These are phyloP conservation scores for Paecilomyces sp. DNA, from an alignment of 2,329 filamentous ascomycete genomes.

Conservation along the genomic window DNA sequence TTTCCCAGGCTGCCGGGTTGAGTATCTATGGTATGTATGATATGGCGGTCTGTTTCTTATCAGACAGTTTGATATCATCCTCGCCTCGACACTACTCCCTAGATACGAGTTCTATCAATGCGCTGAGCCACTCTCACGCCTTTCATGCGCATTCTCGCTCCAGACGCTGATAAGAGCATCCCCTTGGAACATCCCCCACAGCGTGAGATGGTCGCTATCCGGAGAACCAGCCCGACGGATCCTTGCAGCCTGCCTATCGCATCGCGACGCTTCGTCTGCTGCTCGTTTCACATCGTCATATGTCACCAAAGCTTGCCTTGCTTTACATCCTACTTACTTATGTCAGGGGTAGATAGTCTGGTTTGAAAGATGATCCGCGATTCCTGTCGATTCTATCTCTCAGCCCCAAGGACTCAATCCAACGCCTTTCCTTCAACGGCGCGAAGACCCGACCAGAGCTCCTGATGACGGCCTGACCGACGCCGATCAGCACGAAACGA, in stretches of 20 bases:
- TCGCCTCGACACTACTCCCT: too few species aligned
- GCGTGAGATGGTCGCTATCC: not conserved
- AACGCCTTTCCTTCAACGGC: not conserved
- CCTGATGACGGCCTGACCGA: not conserved
- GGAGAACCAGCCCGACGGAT: not conserved
- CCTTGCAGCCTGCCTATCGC: not conserved
- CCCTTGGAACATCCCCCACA: not conserved
- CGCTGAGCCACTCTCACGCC: not conserved
- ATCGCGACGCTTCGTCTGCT: not conserved
- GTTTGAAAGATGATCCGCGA: not conserved
- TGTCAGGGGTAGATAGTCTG: not conserved
- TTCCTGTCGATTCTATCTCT: not conserved
- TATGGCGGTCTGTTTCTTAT: not conserved
- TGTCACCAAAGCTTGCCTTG: not conserved
- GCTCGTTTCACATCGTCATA: not conserved
- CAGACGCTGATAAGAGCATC: not conserved
- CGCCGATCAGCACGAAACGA: not conserved
- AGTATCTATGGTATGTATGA: too few species aligned
- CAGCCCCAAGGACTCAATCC: not conserved
- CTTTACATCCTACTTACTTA: not conserved
- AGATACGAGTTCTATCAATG: not conserved
- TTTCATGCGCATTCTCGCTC: not conserved
- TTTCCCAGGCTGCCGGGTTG: not conserved
- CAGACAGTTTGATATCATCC: not conserved
- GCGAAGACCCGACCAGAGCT: not conserved